A percentile compares a stretch with the other conserved stretches of the same genome.
These are phyloP conservation scores for Paratrypanosoma confusum DNA, from an alignment of 208 protist genomes.

Conservation along the genomic window DNA sequence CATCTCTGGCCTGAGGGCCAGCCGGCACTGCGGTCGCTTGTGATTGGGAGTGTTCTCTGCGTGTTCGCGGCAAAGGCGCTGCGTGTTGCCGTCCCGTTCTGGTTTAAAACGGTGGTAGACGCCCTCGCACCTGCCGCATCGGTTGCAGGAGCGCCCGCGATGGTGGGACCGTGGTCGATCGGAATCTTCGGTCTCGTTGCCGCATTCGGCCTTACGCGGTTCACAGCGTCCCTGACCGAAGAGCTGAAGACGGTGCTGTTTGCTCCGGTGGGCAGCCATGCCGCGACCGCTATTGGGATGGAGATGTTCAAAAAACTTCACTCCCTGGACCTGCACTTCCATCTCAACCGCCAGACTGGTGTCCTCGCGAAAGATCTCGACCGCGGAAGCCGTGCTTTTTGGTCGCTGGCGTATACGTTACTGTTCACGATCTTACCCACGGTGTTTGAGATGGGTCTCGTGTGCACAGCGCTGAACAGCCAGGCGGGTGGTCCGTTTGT, in stretches of 20 bases:
- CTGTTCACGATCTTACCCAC: constrained; percentile 91
- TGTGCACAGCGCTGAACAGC: constrained; percentile 77
- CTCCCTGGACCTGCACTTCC: constrained; percentile 75
- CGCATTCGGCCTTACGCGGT: constrained; percentile 75
- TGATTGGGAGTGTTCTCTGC: constrained; percentile 61
- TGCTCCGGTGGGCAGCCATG: constrained; percentile 75
- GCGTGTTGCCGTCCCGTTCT: constrained; percentile 84
- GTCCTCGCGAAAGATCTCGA: constrained; percentile 86
- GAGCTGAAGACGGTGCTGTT: constrained; percentile 87
- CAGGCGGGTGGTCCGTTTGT: constrained; percentile 80
- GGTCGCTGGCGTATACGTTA: constrained; percentile 72
- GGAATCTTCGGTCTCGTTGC: constrained; percentile 75
- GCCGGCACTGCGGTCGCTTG: constrained; percentile 46
- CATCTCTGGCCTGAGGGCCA: constrained; percentile 77
- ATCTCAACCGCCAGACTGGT: constrained; percentile 85
- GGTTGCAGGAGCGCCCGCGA: constrained; percentile 14
- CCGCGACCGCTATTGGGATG: constrained; percentile 74
- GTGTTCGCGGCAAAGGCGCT: constrained; percentile 72
- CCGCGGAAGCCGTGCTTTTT: constrained; percentile 86
- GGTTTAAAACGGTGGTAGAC: constrained; percentile 85
- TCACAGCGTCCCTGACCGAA: constrained; percentile 62
- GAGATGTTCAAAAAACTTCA: constrained; percentile 86
- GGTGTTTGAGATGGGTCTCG: constrained; percentile 86
- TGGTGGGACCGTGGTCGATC: constrained; percentile 37
- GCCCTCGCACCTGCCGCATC: constrained; percentile 36